A percentile compares a stretch with the other conserved stretches of the same genome.
Conservation (phyloP, 139 green algal genomes). For the Auxenochlorella pyrenoidosa region DNA sequence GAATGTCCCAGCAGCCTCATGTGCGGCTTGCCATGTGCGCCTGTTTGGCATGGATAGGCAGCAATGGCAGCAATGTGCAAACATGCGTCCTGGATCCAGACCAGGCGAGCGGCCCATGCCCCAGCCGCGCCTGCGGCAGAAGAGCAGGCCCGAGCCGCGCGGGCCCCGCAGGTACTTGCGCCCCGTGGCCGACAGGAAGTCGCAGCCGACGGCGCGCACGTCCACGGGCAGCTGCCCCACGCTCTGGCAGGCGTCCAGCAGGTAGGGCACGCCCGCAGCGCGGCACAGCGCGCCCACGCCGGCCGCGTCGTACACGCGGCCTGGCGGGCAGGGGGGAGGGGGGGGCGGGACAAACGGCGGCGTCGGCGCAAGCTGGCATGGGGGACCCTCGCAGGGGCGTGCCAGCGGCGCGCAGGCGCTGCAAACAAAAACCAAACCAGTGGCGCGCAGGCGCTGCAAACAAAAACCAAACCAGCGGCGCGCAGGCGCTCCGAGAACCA, state of each 20-base stretch:
- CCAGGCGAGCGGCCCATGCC: too few species aligned
- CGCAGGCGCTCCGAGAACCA: too few species aligned
- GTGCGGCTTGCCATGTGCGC: not conserved
- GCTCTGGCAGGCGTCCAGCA: conserved; percentile 83
- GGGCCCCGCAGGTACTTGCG: conserved; percentile 78
- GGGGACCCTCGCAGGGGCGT: too few species aligned
- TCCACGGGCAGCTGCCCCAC: conserved; percentile 73
- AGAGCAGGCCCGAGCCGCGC: conserved; percentile 71
- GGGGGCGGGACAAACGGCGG: too few species aligned
- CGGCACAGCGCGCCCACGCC: conserved; percentile 56
- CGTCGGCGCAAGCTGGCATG: too few species aligned
- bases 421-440: too few species aligned
- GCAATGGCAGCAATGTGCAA: too few species aligned
- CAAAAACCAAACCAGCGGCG: too few species aligned
- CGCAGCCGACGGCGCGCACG: conserved; percentile 63
- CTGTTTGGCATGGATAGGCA: not conserved
- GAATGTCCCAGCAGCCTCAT: not conserved
- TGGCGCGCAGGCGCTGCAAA: too few species aligned
- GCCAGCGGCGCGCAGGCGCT: too few species aligned
- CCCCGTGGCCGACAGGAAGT: conserved; percentile 71
- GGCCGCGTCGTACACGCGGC: conserved; percentile 67
- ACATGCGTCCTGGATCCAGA: too few species aligned
- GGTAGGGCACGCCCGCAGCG: conserved; percentile 57
- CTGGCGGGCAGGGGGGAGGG: conserved; percentile 17
- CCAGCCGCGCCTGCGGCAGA: conserved; percentile 41